Evolutionary conservation across 225 moss, liverwort and hornwort species (phyloP), one percentile per base, ranked within the genome.

Genomic region (Thuidium tamariscinum): DNA sequence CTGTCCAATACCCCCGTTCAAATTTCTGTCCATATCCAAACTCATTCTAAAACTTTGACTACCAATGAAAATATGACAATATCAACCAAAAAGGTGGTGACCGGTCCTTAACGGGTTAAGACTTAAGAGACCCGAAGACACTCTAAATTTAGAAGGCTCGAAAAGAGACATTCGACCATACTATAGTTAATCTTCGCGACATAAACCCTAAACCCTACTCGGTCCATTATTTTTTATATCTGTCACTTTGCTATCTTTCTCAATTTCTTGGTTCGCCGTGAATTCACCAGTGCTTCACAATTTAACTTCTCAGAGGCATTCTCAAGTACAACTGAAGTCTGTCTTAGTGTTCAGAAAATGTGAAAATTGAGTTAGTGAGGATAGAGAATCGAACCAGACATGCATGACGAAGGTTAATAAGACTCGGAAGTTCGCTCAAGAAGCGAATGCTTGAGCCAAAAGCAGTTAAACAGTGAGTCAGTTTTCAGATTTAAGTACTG

Each of bases 371-470:
- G 36, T 7, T 37, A 6, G 6, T 36, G n/a, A n/a, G 64, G 19
- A 34, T 7, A 39, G 68, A 23, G 25, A 69, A 9, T 16, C 16
- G 16, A 27, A 42, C n/a, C n/a, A n/a, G n/a, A n/a, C n/a, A n/a
- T n/a, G n/a, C 44, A 95, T 95, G 94, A 92, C 95, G 69, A 96
- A 95, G 75, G 89, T 92, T 6, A 94, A 92, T 34, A 95, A 95
- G 88, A 93, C 92, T 19, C 89, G 94, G 66, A 93, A 96, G 84
- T 95, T 95, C 73, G 93, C 97, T 57, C 94, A 93, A 89, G 92
- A 95, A 83, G 94, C 96, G 44, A 44, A 44, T 44, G 42, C 42
- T 42, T 27, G 44, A 26, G 5, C 27, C 71, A 16, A 42, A 42
- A 71, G 27, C 71, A 30, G 91, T 92, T 23, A 87, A 93, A 60